These are phyloP conservation scores for Pascua sp. DNA, from an alignment of 1,284 basidiomycete genomes.

Conservation along the genomic window DNA sequence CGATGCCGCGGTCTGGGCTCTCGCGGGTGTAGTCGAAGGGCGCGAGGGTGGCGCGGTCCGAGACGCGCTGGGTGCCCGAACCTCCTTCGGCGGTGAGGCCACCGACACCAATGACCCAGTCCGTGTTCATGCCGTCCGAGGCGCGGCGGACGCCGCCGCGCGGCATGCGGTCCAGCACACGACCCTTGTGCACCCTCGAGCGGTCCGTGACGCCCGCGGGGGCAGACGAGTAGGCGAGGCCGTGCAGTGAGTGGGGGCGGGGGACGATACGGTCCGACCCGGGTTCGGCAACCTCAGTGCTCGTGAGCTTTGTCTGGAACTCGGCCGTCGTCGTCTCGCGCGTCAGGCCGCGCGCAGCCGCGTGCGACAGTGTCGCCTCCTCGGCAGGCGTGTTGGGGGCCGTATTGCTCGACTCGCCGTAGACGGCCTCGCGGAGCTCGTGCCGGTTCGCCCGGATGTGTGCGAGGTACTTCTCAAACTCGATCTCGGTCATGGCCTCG, in stretches of 20 bases:
- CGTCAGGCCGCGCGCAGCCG: neutral
- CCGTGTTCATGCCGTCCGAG: slow-evolving; percentile 25
- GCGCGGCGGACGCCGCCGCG: slow-evolving; percentile 21
- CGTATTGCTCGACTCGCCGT: neutral
- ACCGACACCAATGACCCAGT: slow-evolving; percentile 42
- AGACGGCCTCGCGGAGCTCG: slow-evolving; percentile 14
- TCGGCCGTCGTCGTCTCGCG: slow-evolving; percentile 15
- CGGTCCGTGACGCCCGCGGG: slow-evolving; percentile 13
- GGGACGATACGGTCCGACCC: slow-evolving; percentile 22
- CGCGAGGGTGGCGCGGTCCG: slow-evolving; percentile 9
- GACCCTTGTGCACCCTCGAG: slow-evolving; percentile 15
- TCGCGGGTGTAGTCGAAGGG: slow-evolving; percentile 33
- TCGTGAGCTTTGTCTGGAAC: slow-evolving; percentile 27
- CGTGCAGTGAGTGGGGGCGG: slow-evolving; percentile 33
- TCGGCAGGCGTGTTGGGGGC: slow-evolving; percentile 4
- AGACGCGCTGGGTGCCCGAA: slow-evolving; percentile 10
- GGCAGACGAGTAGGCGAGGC: slow-evolving; percentile 37
- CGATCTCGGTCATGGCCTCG: slow-evolving; percentile 37
- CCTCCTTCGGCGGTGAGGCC: slow-evolving; percentile 33
- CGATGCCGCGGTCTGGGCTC: slow-evolving; percentile 22
- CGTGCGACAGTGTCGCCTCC: slow-evolving; percentile 15
- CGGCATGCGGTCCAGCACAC: slow-evolving; percentile 19
- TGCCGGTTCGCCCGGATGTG: slow-evolving; percentile 25
- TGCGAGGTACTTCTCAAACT: slow-evolving; percentile 41
- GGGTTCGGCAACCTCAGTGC: slow-evolving; percentile 10